Percentiles rank a stretch among this genome's conserved stretches.
Evolutionary conservation across 805 yeast genomes (phyloP).

Genomic region (Lachancea sp.): DNA sequence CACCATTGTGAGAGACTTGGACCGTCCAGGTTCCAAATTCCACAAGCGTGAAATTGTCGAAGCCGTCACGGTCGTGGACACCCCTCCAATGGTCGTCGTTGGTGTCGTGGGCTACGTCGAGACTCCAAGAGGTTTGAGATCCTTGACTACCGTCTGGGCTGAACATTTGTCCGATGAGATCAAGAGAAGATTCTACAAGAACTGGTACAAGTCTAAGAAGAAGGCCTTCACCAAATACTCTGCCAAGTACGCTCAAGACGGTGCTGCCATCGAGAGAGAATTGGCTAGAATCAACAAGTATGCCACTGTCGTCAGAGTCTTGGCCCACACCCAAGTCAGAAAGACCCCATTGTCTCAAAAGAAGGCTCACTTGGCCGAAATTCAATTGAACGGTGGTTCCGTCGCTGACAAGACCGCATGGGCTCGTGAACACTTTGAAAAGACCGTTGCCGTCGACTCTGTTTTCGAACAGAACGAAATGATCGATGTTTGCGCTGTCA

Average conservation of each 20-base stretch:
- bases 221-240: conserved; percentile 99
- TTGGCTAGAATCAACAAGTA: conserved; percentile 98
- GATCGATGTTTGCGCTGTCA: conserved; percentile 97
- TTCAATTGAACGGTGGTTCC: conserved; percentile 99
- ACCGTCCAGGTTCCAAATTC: conserved; percentile 99
- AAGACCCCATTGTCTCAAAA: conserved; percentile 98
- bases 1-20: conserved; percentile 99
- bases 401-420: conserved; percentile 94
- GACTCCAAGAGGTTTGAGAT: conserved; percentile 99
- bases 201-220: conserved; percentile 99
- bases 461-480: conserved; percentile 98
- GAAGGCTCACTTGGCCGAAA: conserved; percentile 99
- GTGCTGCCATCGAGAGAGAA: conserved; percentile 86
- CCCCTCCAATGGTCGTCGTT: conserved; percentile 97
- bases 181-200: conserved; percentile 99
- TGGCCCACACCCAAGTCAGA: conserved; percentile 99
- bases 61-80: conserved; percentile 98
- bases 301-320: conserved; percentile 97
- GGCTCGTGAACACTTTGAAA: conserved; percentile 99
- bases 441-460: conserved; percentile 91
- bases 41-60: conserved; percentile 99
- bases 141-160: conserved; percentile 99
- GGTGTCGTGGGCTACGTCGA: conserved; percentile 99
- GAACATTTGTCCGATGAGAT: conserved; percentile 99
- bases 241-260: conserved; percentile 91